Conservation (phyloP, 2,329 filamentous ascomycete genomes). For the Aspergillus brunneoviolaceus region DNA sequence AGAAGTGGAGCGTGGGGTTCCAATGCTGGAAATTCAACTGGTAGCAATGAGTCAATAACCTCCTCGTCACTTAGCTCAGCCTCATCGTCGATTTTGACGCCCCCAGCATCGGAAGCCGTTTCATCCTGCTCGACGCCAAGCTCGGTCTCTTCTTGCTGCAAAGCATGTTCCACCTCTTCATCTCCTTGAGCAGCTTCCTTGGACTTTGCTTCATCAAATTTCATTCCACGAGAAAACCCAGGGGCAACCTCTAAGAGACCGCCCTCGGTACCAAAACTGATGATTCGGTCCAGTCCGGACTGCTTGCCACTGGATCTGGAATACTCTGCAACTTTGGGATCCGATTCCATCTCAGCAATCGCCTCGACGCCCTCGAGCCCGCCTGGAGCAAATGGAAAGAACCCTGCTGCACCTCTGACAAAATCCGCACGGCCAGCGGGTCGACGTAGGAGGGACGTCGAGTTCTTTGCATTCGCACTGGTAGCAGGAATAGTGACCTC, state of each 20-base stretch:
- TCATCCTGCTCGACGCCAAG: slow-evolving; percentile 56
- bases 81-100: slow-evolving; percentile 27
- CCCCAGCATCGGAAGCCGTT: slow-evolving; percentile 26
- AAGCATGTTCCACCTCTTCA: slow-evolving; percentile 66
- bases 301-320: slow-evolving; percentile 39
- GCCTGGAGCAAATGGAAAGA: slow-evolving; percentile 90
- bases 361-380: slow-evolving; percentile 85
- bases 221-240: slow-evolving; percentile 75
- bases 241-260: slow-evolving; percentile 79
- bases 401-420: slow-evolving; percentile 86
- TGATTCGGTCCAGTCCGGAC: slow-evolving; percentile 73
- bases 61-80: slow-evolving; percentile 41
- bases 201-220: slow-evolving; percentile 63
- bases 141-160: slow-evolving; percentile 49
- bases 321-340: slow-evolving; percentile 57
- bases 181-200: slow-evolving; percentile 61
- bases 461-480: slow-evolving; percentile 91
- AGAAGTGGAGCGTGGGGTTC: slow-evolving; percentile 78
- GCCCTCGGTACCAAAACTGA: slow-evolving; percentile 74
- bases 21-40: slow-evolving; percentile 88
- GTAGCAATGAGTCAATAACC: slow-evolving; percentile 81
- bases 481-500: slow-evolving; percentile 89
- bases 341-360: slow-evolving; percentile 78
- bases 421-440: slow-evolving; percentile 86
- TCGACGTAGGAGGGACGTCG: slow-evolving; percentile 82